Evolutionary conservation across 352 stramenopile species (phyloP), one percentile per base, ranked within the genome.

Genomic region (Peronosclerospora sorghi): DNA sequence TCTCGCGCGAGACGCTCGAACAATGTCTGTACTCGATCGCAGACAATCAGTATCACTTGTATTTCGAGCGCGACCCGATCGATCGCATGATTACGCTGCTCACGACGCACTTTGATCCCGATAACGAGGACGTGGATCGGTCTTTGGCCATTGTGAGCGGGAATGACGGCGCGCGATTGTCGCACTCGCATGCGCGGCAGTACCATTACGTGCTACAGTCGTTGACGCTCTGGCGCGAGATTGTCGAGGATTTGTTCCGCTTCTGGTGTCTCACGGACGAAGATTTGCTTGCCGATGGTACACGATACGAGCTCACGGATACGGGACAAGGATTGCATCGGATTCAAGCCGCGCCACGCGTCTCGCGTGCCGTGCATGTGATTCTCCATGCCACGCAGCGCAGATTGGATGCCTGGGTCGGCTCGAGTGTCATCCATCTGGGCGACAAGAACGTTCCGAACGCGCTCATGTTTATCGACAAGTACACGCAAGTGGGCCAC

Each of bases 361-460:
- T 96, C 0, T 96, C 86, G 37, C 86, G 89, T 19, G 93, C 93
- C 2, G 97, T 98, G 94, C 91, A 97, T 51, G 74, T 92, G 49
- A 89, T 97, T 37, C 61, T 97, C 9, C 67, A 92, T 60, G 71
- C 71, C 28, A 91, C 79, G 19, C 79, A 92, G 49, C 66, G 65
- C 26, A 63, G 52, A 8, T 49, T 88, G 19, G 82, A 83, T 20
- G 68, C 79, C 13, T 97, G 92, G 92, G 77, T 97, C 20, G 93
- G 91, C 26, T 95, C 73, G 7, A 96, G 76, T 53, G 92, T 98
- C 12, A 97, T 98, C 48, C 95, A 98, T 60, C 51, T 98, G 19
- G 95, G 95, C 19, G 95, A 98, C 73, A 95, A 97, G 68, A 98
- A 98, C 66, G 95, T 98, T 21, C 95, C 94, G 10, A 98, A 98